These are phyloP conservation scores for Exobasidium rhododendri DNA, from an alignment of 1,284 basidiomycete genomes.

Conservation along the genomic window DNA sequence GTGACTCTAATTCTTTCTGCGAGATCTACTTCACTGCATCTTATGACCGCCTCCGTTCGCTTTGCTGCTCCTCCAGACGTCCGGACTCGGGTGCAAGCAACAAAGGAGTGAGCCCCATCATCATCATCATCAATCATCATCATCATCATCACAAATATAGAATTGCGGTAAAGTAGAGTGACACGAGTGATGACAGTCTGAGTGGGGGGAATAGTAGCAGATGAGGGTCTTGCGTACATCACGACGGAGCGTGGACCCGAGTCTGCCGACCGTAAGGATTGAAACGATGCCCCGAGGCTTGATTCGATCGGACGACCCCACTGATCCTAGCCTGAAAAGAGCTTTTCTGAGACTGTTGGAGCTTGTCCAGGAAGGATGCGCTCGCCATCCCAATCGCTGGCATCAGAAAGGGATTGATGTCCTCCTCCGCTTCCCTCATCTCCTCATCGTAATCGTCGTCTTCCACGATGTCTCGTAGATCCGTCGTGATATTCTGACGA, in stretches of 20 bases:
- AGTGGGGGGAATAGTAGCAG: too few relatives aligned
- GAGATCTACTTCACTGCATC: background rate
- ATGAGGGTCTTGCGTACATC: too few relatives aligned
- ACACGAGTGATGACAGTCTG: too few relatives aligned
- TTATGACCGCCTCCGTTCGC: background rate
- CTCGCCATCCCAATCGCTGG: background rate
- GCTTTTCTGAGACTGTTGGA: background rate
- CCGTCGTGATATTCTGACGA: too few relatives aligned
- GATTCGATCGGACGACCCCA: background rate
- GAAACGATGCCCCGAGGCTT: background rate
- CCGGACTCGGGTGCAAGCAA: background rate
- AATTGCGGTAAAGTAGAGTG: background rate
- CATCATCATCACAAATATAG: too few relatives aligned
- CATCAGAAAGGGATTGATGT: background rate
- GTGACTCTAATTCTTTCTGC: background rate
- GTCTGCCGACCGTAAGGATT: background rate
- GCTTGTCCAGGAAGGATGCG: background rate
- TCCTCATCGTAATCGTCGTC: conserved; percentile 3
- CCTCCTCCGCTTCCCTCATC: background rate
- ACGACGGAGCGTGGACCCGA: too few relatives aligned
- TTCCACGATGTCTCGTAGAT: background rate
- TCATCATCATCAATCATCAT: background rate
- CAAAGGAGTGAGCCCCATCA: background rate
- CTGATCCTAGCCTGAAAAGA: background rate
- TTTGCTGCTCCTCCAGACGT: background rate